phyloP scores from a whole-genome alignment of 257 asterid species.

The Nicotiana tomentosiformis region DNA sequence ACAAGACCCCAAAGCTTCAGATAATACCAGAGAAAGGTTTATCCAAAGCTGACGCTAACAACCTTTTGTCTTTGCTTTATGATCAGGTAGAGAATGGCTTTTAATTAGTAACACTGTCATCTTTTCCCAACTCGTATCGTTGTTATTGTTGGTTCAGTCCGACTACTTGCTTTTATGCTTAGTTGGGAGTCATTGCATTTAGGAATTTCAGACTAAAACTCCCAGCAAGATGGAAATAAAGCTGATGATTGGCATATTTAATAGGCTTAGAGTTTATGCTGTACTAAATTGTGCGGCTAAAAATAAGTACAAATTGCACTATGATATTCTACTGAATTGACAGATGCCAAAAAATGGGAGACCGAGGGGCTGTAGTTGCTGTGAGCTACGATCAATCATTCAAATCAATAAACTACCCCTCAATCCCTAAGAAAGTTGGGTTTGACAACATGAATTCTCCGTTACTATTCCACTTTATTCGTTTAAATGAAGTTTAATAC shows the following conservation, averaged over 20 bases:
- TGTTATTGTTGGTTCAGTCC: slow-evolving; percentile 6
- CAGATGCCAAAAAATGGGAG: not conserved
- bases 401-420: not conserved
- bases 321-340: not conserved
- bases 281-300: not conserved
- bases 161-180: not conserved
- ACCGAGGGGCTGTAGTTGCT: not conserved
- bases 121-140: not conserved
- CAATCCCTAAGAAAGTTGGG: not conserved
- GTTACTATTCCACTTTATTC: not conserved
- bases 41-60: slow-evolving; percentile 57
- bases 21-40: slow-evolving; percentile 80
- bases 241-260: not conserved
- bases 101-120: not conserved
- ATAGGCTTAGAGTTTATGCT: not conserved
- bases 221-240: slow-evolving; percentile 1
- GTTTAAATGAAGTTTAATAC: not conserved
- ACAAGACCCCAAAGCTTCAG: slow-evolving; percentile 84
- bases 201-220: slow-evolving; percentile 6
- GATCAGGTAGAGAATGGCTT: slow-evolving; percentile 64
- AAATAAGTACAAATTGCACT: not conserved
- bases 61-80: slow-evolving; percentile 72
- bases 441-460: not conserved
- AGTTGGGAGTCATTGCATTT: not conserved
- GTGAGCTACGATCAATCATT: not conserved